phyloP scores from a whole-genome alignment of 108 stramenopile species.

The Pseudonitzschia multistriata region DNA sequence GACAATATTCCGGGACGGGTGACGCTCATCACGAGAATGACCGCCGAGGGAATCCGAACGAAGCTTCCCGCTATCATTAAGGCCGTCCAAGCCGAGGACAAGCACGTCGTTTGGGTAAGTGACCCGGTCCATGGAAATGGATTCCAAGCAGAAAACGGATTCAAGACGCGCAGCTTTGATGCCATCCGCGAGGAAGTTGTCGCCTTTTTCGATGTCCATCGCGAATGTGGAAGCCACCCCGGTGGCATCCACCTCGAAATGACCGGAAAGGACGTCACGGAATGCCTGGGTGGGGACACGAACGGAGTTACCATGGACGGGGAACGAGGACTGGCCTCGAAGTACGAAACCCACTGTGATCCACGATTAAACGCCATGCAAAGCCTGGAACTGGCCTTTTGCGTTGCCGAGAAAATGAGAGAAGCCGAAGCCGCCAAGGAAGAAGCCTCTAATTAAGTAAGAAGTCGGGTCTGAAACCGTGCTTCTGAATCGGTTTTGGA shows the following conservation, averaged over 20 bases:
- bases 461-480: background rate
- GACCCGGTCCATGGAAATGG: conserved; percentile 99
- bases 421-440: conserved; percentile 5
- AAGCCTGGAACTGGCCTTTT: conserved; percentile 95
- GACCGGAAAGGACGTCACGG: conserved; percentile 98
- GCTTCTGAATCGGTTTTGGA: no score
- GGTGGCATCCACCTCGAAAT: conserved; percentile 97
- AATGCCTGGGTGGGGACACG: conserved; percentile 94
- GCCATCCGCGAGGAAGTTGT: conserved; percentile 91
- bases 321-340: conserved; percentile 67
- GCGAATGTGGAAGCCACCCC: conserved; percentile 94
- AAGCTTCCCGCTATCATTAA: conserved; percentile 95
- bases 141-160: conserved; percentile 88
- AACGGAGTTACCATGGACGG: conserved; percentile 62
- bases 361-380: conserved; percentile 97
- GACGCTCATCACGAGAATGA: conserved; percentile 98
- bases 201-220: conserved; percentile 99
- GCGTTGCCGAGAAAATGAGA: conserved; percentile 94
- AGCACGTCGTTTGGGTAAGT: conserved; percentile 92
- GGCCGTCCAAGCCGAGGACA: conserved; percentile 94
- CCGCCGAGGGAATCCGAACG: conserved; percentile 90
- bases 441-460: background rate
- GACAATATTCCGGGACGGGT: conserved; percentile 94
- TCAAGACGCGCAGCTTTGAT: conserved; percentile 97
- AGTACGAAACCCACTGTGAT: conserved; percentile 96